phyloP scores from a whole-genome alignment of 2,329 filamentous ascomycete species.

The Aspergillus sp. region DNA sequence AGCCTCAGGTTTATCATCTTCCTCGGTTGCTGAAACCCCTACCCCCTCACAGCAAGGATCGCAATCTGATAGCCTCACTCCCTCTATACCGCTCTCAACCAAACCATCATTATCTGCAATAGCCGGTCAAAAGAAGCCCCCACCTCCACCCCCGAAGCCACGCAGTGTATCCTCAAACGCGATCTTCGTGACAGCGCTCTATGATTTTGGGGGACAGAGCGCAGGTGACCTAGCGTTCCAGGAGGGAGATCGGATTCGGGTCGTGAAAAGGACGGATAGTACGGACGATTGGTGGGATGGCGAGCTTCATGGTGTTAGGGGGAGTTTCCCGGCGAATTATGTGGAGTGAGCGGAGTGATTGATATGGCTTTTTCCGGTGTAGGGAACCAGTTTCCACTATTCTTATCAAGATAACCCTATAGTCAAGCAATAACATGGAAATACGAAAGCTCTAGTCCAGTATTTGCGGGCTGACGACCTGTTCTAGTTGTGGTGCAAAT shows the following conservation, averaged over 20 bases:
- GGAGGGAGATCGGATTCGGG: constrained; percentile 74
- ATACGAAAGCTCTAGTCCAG: background rate
- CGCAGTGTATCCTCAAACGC: constrained; percentile 48
- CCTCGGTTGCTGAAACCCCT: constrained; percentile 9
- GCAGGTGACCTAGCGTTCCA: constrained; percentile 70
- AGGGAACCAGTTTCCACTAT: background rate
- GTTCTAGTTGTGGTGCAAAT: background rate
- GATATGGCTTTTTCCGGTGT: background rate
- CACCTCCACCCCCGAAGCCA: constrained; percentile 70
- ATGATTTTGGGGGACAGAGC: constrained; percentile 70
- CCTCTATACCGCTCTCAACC: constrained; percentile 20
- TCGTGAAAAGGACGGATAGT: constrained; percentile 75
- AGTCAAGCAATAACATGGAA: background rate
- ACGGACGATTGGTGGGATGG: constrained; percentile 89
- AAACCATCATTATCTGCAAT: constrained; percentile 24
- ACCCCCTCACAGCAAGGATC: constrained; percentile 29
- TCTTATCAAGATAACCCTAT: background rate
- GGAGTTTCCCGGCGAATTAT: constrained; percentile 83
- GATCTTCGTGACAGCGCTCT: constrained; percentile 68
- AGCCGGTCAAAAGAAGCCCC: constrained; percentile 69
- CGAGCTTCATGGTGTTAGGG: constrained; percentile 66
- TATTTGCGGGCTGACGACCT: background rate
- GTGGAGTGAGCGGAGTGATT: constrained; percentile 47
- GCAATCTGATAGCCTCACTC: constrained; percentile 35
- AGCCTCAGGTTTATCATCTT: constrained; percentile 7